A percentile compares a stretch with the other conserved stretches of the same genome.
Evolutionary conservation across 129 eudicot genomes (phyloP).

Genomic region (Flaveria sonorensis): DNA sequence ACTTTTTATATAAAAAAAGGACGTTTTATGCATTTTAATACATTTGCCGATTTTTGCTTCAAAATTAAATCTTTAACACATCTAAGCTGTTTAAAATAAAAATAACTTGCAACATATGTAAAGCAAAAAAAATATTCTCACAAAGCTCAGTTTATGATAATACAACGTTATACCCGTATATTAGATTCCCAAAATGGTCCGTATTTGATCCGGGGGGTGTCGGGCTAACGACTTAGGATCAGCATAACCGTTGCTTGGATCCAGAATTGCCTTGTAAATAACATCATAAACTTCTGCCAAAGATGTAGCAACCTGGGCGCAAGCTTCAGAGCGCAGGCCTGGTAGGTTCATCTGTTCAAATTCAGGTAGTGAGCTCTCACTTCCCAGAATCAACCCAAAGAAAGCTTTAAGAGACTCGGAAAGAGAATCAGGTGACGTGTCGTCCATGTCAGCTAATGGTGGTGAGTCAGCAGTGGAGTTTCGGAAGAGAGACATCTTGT

Average conservation of each 20-base stretch:
- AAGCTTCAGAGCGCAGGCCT: conserved; percentile 74
- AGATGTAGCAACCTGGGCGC: conserved; percentile 60
- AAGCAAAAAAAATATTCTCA: neutral
- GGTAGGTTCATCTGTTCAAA: conserved; percentile 93
- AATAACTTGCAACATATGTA: neutral
- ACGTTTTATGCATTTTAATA: too few species aligned
- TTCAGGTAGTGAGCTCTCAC: conserved; percentile 83
- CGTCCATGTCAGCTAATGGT: conserved; percentile 71
- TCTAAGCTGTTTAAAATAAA: neutral
- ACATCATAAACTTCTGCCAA: conserved; percentile 80
- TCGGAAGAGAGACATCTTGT: conserved; percentile 69
- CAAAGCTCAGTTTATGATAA: neutral
- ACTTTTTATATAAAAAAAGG: too few species aligned
- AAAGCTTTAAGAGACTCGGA: conserved; percentile 78
- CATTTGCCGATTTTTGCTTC: neutral
- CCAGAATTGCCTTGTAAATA: conserved; percentile 74
- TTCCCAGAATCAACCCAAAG: conserved; percentile 85
- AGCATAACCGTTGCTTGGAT: conserved; percentile 64
- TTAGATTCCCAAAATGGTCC: conserved; percentile 93
- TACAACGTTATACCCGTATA: neutral
- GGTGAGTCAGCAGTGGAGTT: conserved; percentile 38
- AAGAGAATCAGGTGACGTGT: conserved; percentile 69
- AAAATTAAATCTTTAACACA: neutral
- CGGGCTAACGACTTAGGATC: conserved; percentile 91
- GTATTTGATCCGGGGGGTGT: conserved; percentile 96